Conservation (phyloP, 805 yeast genomes). For the Spathaspora sp. region DNA sequence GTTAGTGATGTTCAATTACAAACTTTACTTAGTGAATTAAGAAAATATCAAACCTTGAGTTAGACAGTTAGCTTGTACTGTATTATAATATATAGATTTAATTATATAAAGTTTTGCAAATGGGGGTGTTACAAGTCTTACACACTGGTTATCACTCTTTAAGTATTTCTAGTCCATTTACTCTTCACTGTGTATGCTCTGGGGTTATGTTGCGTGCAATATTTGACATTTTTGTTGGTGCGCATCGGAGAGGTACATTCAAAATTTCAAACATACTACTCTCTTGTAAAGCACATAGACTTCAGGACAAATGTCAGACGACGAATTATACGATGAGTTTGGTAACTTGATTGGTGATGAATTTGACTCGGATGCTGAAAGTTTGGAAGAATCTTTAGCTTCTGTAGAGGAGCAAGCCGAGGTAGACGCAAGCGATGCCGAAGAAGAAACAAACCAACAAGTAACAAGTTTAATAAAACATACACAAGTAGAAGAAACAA, state of each 20-base stretch:
- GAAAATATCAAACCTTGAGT: conserved; percentile 47
- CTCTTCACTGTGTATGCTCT: background rate
- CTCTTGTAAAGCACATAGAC: background rate
- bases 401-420: background rate
- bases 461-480: conserved; percentile 1
- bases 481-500: background rate
- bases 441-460: background rate
- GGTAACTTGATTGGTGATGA: conserved; percentile 63
- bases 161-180: too few species aligned
- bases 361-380: conserved; percentile 45
- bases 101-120: too few species aligned
- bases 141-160: too few species aligned
- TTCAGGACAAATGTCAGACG: conserved; percentile 39
- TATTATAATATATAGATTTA: background rate
- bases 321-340: conserved; percentile 74
- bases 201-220: too few species aligned
- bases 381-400: conserved; percentile 9
- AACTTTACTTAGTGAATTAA: conserved; percentile 80
- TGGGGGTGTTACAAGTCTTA: too few species aligned
- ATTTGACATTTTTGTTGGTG: background rate
- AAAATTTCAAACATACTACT: background rate
- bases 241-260: background rate
- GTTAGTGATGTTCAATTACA: conserved; percentile 85
- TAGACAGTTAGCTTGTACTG: background rate
- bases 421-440: conserved; percentile 3